Evolutionary conservation across 306 rosid genomes (phyloP).

Genomic region (Morella rubra): DNA sequence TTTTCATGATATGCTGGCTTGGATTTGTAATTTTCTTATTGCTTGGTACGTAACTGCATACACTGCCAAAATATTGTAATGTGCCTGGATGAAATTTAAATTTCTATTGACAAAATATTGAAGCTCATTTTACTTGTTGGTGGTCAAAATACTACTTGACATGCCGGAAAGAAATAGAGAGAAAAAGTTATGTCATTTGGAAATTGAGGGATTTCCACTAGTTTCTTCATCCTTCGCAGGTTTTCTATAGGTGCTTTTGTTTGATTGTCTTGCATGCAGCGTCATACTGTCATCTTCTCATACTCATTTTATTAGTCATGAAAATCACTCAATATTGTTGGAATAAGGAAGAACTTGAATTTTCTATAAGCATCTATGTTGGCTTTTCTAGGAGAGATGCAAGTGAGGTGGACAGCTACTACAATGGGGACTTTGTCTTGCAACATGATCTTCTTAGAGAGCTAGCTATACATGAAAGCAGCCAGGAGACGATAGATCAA

Average conservation of each 20-base stretch:
- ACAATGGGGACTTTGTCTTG: conserved; percentile 44
- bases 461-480: conserved; percentile 46
- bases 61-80: neutral
- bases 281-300: neutral
- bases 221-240: neutral
- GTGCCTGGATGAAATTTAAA: neutral
- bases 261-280: neutral
- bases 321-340: neutral
- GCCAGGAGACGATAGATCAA: conserved; percentile 25
- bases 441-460: conserved; percentile 66
- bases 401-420: conserved; percentile 31
- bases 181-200: neutral
- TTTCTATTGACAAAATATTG: neutral
- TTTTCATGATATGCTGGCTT: conserved; percentile 37
- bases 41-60: no score
- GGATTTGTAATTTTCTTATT: no score
- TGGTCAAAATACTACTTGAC: neutral
- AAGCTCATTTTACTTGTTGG: neutral
- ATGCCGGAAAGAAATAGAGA: neutral
- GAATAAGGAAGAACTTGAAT: neutral
- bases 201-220: neutral
- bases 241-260: neutral
- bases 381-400: conserved; percentile 40
- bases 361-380: neutral
- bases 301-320: neutral